phyloP scores from a whole-genome alignment of 306 rosid genomes.

The Quercus suber region DNA sequence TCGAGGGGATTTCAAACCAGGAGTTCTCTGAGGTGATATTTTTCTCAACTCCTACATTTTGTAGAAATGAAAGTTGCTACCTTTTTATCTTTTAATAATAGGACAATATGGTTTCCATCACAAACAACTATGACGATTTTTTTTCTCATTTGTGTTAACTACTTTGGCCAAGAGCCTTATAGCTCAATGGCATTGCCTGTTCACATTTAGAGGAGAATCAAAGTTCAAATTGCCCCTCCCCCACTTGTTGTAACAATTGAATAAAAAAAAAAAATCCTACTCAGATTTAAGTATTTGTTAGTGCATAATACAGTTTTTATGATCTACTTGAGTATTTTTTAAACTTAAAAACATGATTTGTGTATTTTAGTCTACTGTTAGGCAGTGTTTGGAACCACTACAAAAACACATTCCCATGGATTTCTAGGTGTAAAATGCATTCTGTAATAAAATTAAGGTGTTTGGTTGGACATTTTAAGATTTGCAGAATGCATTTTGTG shows the following conservation, averaged over 20 bases:
- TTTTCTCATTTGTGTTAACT: not conserved
- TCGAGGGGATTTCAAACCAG: slow-evolving; percentile 78
- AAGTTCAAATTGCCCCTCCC: too few species aligned
- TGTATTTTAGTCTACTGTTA: not conserved
- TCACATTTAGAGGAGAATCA: too few species aligned
- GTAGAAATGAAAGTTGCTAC: not conserved
- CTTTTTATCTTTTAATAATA: not conserved
- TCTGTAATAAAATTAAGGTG: too few species aligned
- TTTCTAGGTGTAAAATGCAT: too few species aligned
- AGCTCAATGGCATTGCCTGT: too few species aligned
- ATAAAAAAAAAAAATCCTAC: too few species aligned
- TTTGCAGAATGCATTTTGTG: too few species aligned
- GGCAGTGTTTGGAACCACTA: too few species aligned
- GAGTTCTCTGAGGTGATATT: slow-evolving; percentile 75
- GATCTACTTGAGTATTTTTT: not conserved
- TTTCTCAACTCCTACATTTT: not conserved
- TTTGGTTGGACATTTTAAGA: too few species aligned
- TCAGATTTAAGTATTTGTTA: not conserved
- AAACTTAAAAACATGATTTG: too few species aligned
- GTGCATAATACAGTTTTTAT: slow-evolving; percentile 1
- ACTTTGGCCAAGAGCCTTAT: not conserved
- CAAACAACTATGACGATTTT: not conserved
- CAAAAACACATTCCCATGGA: too few species aligned
- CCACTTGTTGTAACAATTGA: too few species aligned
- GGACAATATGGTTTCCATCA: not conserved